These are phyloP conservation scores for Pilasporangium apinafurcum DNA, from an alignment of 352 stramenopile species.

Conservation along the genomic window DNA sequence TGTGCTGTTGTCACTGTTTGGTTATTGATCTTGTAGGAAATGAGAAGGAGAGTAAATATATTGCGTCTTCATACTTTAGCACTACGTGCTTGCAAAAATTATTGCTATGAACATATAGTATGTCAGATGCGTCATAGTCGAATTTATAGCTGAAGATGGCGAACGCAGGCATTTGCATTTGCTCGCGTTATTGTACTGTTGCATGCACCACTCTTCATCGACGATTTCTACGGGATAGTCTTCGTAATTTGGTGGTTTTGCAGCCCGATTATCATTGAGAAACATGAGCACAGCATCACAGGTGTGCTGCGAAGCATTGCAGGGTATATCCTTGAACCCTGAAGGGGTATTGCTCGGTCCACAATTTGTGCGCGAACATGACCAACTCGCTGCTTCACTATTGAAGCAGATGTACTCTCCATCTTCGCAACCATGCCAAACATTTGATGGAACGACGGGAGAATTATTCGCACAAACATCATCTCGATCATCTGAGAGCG, in stretches of 20 bases:
- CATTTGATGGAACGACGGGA: constrained; percentile 37
- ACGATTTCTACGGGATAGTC: constrained; percentile 67
- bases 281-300: constrained; percentile 59
- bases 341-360: constrained; percentile 25
- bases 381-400: constrained; percentile 31
- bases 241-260: constrained; percentile 73
- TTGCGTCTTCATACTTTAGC: too few species aligned
- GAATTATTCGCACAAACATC: constrained; percentile 56
- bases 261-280: constrained; percentile 71
- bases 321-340: constrained; percentile 59
- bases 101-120: too few species aligned
- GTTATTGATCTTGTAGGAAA: too few species aligned
- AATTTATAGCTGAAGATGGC: constrained; percentile 6
- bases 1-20: too few species aligned
- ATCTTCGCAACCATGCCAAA: constrained; percentile 54
- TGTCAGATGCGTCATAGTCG: too few species aligned
- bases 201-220: constrained; percentile 32
- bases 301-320: constrained; percentile 39
- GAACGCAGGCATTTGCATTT: constrained; percentile 43
- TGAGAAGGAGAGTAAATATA: too few species aligned
- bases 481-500: constrained; percentile 48
- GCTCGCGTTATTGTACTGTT: constrained; percentile 20
- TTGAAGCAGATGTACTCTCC: constrained; percentile 50
- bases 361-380: constrained; percentile 43
- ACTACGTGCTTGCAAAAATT: too few species aligned